A percentile compares a stretch with the other conserved stretches of the same genome.
phyloP scores from a whole-genome alignment of 2,329 filamentous ascomycete genomes.

The Fusarium goolgardi region DNA sequence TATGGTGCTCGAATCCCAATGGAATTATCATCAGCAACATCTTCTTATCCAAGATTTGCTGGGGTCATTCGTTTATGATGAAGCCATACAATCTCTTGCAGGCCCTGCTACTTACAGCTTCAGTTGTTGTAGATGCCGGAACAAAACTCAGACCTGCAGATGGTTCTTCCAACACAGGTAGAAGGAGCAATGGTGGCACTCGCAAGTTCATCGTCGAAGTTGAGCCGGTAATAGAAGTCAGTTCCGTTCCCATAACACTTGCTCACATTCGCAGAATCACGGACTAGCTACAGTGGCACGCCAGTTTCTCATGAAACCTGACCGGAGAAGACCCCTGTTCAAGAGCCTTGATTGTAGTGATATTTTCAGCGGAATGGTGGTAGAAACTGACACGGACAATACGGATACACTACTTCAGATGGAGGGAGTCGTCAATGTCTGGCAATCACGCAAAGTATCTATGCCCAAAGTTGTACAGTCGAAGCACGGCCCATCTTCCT shows the following conservation, averaged over 20 bases:
- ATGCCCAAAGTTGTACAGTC: slow-evolving; percentile 35
- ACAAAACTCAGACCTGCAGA: slow-evolving; percentile 7
- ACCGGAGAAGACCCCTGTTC: slow-evolving; percentile 36
- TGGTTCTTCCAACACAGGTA: neutral
- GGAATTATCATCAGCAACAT: neutral
- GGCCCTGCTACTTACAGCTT: slow-evolving; percentile 22
- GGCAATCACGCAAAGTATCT: slow-evolving; percentile 49
- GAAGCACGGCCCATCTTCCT: slow-evolving; percentile 22
- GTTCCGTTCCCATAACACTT: neutral
- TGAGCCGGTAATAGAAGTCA: slow-evolving; percentile 38
- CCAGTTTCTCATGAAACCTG: slow-evolving; percentile 38
- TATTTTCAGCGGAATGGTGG: slow-evolving; percentile 51
- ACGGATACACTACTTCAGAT: slow-evolving; percentile 50
- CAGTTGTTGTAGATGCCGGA: slow-evolving; percentile 17
- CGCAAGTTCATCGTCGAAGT: slow-evolving; percentile 47
- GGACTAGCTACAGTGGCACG: slow-evolving; percentile 35
- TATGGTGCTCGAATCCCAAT: slow-evolving; percentile 10
- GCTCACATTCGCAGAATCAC: slow-evolving; percentile 35
- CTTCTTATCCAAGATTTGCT: neutral
- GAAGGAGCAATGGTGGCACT: slow-evolving; percentile 19
- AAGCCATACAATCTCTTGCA: slow-evolving; percentile 32
- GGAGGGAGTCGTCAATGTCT: slow-evolving; percentile 53
- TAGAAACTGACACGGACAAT: slow-evolving; percentile 51
- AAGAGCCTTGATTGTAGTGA: slow-evolving; percentile 52
- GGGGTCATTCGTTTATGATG: slow-evolving; percentile 22